Evolutionary conservation across 139 green algal genomes (phyloP), one percentile per base, ranked within the genome.

Genomic region (Chlorella ohadii): DNA sequence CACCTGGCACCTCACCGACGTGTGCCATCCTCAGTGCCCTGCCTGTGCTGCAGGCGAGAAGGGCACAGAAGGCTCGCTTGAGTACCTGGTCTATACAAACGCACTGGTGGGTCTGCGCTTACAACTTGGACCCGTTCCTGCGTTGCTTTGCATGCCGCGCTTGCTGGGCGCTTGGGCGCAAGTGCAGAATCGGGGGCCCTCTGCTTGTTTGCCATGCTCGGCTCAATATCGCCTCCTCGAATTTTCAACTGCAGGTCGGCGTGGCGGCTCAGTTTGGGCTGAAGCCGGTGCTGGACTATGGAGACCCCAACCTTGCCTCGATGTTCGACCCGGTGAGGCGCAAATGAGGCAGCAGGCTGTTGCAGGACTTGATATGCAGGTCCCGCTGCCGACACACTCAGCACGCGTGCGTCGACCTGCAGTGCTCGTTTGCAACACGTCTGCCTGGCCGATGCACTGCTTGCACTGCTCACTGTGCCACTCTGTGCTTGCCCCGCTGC

Each of bases 11-110:
- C 51, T 3, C 19, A 59, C 11, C 51, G 15, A 22, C 51, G 22
- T 59, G 25, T 75, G 36, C 68, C 68, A 38, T 22, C 63, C 3
- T 41, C 41, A 15, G 61, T 56, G 20, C 38, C 44, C 44, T 9
- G 6, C 9, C 0, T 19, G 20, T 47, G 22, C 61, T 72, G 73
- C 85, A 86, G 88, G 83, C 4, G 83, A 90, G 41, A 77, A 84
- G 22, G 89, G 89, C 68, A 93, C 78, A 19, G 71, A 87, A 72
- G 94, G 94, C 5, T 94, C 89, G 1, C 87, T 91, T 11, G 94
- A 97, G 88, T 97, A 95, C 85, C 84, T 97, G n/a, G 94, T 97
- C 15, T 97, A 94, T 77, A 74, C 72, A n/a, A 94, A 85, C 39
- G 88, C 89, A 9, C 86, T 97, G 64, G 39, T n/a, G 59, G 19